These are phyloP conservation scores for Candida quercuum DNA, from an alignment of 805 yeast species.

Conservation along the genomic window DNA sequence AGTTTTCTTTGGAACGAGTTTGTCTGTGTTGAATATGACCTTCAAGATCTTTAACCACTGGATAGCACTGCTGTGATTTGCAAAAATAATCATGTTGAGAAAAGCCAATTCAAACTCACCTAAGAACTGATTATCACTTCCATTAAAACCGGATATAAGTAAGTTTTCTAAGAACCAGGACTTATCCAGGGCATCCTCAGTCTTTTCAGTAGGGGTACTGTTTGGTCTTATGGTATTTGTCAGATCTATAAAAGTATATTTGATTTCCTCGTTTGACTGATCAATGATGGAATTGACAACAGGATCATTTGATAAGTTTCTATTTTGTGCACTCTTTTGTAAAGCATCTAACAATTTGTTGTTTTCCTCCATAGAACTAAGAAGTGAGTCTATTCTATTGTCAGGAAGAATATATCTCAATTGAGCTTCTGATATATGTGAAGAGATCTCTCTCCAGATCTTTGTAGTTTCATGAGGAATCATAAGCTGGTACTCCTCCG, in stretches of 20 bases:
- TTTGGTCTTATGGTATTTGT: slow-evolving; percentile 32
- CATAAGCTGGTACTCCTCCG: slow-evolving; percentile 33
- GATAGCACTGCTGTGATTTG: slow-evolving; percentile 55
- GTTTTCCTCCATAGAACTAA: slow-evolving; percentile 48
- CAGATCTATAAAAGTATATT: slow-evolving; percentile 37
- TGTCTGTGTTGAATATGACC: slow-evolving; percentile 33
- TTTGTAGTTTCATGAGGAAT: slow-evolving; percentile 32
- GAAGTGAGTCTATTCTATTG: slow-evolving; percentile 33
- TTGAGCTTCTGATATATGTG: slow-evolving; percentile 21
- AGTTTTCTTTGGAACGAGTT: slow-evolving; percentile 21
- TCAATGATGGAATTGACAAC: slow-evolving; percentile 28
- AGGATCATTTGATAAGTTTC: slow-evolving; percentile 27
- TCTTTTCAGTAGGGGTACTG: slow-evolving; percentile 34
- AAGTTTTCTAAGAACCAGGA: slow-evolving; percentile 49
- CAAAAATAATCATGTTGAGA: slow-evolving; percentile 44
- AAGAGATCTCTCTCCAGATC: slow-evolving; percentile 24
- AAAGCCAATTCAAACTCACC: slow-evolving; percentile 54
- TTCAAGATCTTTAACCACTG: slow-evolving; percentile 58
- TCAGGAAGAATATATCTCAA: slow-evolving; percentile 24
- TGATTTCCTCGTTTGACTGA: slow-evolving; percentile 30
- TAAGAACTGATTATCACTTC: slow-evolving; percentile 27
- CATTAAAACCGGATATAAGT: slow-evolving; percentile 23
- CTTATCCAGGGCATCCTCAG: slow-evolving; percentile 52
- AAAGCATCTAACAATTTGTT: slow-evolving; percentile 34
- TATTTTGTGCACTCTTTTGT: slow-evolving; percentile 21